A percentile compares a stretch with the other conserved stretches of the same genome.
phyloP scores from a whole-genome alignment of 345 rosid genomes.

The Eucalyptus virginea region DNA sequence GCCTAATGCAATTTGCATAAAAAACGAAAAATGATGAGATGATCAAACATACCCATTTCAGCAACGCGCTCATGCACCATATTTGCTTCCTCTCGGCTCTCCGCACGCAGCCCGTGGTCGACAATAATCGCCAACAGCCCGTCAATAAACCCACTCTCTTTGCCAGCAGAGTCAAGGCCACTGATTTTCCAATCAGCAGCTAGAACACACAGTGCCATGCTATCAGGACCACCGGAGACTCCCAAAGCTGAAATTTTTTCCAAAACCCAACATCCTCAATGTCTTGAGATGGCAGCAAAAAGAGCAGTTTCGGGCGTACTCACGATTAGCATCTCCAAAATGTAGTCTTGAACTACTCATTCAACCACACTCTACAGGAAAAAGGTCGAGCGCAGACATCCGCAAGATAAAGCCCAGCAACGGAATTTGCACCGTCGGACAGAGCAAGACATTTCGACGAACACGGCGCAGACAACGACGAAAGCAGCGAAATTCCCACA shows the following conservation, averaged over 20 bases:
- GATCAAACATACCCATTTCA: conserved; percentile 46
- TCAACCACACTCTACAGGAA: not conserved
- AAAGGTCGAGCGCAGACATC: not conserved
- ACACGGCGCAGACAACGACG: not conserved
- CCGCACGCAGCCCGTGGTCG: conserved; percentile 76
- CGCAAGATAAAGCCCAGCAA: not conserved
- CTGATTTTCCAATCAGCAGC: conserved; percentile 75
- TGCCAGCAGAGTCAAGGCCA: conserved; percentile 10
- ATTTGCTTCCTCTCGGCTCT: conserved; percentile 72
- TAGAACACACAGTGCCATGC: conserved; percentile 79
- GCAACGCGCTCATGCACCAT: conserved; percentile 51
- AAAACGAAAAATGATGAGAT: not conserved
- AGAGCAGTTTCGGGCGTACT: not conserved
- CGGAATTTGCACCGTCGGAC: not conserved
- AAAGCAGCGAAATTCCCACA: not conserved
- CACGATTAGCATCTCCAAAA: not conserved
- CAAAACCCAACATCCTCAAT: not conserved
- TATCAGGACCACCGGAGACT: conserved; percentile 95
- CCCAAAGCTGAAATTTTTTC: conserved; percentile 45
- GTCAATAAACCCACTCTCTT: conserved; percentile 35
- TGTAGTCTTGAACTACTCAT: not conserved
- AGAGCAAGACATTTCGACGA: not conserved
- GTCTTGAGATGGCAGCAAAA: not conserved
- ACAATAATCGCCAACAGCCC: conserved; percentile 82
- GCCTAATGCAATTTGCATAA: not conserved